Evolutionary conservation across 345 rosid species (phyloP).

Genomic region (Microcos paniculata): DNA sequence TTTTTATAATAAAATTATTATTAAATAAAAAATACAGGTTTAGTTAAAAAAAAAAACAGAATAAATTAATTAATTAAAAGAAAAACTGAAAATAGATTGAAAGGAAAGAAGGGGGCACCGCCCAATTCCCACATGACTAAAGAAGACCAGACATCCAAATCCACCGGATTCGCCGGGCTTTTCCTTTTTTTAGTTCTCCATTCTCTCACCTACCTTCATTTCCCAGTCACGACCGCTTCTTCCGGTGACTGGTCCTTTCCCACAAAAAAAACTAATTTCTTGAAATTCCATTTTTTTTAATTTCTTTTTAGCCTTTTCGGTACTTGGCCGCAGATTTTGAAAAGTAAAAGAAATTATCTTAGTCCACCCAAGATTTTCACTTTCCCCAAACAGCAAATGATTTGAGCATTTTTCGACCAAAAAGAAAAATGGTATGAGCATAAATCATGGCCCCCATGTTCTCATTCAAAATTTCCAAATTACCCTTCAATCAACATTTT

Average conservation of each 20-base stretch:
- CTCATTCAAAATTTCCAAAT: background rate
- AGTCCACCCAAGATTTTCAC: slow-evolving; percentile 12
- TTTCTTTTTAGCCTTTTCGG: background rate
- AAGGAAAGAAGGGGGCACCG: slow-evolving; percentile 10
- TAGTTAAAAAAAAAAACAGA: background rate
- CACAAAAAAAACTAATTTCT: background rate
- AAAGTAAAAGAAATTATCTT: background rate
- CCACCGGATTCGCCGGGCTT: slow-evolving; percentile 12
- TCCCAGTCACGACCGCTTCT: slow-evolving; percentile 21
- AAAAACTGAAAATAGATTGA: background rate
- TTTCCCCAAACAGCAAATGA: slow-evolving; percentile 23
- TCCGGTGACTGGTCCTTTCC: slow-evolving; percentile 22
- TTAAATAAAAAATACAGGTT: background rate
- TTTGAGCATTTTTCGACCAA: no score
- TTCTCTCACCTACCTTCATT: background rate
- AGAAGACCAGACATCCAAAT: background rate
- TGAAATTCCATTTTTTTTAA: background rate
- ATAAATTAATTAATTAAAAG: background rate
- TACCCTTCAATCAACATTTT: background rate
- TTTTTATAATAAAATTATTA: background rate
- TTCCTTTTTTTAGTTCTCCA: background rate
- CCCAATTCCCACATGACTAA: slow-evolving; percentile 8
- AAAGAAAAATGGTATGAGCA: no score
- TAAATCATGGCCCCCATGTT: slow-evolving; percentile 25
- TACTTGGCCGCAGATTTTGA: background rate